Percentiles rank a stretch among this genome's conserved stretches.
Conservation (phyloP, 73 alveolate species). For the Durusdinium trenchii region DNA sequence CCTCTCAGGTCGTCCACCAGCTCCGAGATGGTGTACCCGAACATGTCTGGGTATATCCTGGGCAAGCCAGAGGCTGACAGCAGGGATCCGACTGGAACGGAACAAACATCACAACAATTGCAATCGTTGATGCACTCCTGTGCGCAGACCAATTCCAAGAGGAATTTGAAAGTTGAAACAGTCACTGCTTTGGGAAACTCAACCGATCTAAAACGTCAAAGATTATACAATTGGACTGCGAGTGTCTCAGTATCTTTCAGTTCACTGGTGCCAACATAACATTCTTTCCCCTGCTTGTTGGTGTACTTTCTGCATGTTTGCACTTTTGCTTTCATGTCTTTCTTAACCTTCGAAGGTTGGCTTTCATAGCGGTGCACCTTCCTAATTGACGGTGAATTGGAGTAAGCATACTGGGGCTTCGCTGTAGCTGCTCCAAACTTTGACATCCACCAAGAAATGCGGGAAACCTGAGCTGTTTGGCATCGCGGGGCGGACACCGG, state of each 20-base stretch:
- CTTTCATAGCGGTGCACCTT: background rate
- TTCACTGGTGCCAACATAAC: background rate
- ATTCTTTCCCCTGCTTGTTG: background rate
- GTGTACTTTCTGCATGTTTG: background rate
- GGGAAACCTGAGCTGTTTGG: background rate
- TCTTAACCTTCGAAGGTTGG: background rate
- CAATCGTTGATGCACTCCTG: too few relatives aligned
- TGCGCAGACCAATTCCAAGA: too few relatives aligned
- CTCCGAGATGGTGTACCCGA: background rate
- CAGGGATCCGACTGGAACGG: too few relatives aligned
- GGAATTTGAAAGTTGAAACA: too few relatives aligned
- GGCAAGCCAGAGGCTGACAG: background rate
- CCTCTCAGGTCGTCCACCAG: background rate
- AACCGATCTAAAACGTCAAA: too few relatives aligned
- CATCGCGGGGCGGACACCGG: background rate
- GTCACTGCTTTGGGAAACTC: too few relatives aligned
- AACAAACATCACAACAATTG: too few relatives aligned
- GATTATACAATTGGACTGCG: too few relatives aligned
- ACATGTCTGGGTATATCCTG: background rate
- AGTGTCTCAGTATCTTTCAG: constrained; percentile 7
- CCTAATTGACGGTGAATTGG: background rate
- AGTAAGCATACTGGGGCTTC: constrained; percentile 9
- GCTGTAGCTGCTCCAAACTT: background rate
- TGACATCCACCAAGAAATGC: background rate
- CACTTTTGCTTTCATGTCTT: background rate